Evolutionary conservation across 805 yeast genomes (phyloP).

Genomic region (Candida xiaguanensis): DNA sequence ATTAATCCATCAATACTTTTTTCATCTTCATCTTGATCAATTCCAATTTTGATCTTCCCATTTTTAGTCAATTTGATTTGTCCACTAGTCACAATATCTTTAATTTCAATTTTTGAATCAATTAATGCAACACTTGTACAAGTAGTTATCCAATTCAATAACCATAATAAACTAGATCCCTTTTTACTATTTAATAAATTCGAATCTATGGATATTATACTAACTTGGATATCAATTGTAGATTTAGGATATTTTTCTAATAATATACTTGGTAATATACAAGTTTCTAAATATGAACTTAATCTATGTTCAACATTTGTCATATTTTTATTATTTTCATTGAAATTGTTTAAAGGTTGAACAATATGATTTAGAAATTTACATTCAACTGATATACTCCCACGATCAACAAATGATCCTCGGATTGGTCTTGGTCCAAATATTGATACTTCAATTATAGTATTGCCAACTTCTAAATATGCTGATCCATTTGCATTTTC

Average conservation of each 20-base stretch:
- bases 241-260: constrained; percentile 85
- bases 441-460: constrained; percentile 63
- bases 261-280: constrained; percentile 50
- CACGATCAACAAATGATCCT: constrained; percentile 66
- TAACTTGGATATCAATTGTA: constrained; percentile 73
- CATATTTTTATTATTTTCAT: constrained; percentile 22
- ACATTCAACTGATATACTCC: constrained; percentile 60
- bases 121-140: constrained; percentile 71
- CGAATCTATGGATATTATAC: constrained; percentile 51
- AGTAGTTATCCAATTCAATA: constrained; percentile 53
- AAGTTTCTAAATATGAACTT: constrained; percentile 49
- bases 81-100: constrained; percentile 73
- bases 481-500: constrained; percentile 81
- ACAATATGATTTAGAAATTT: constrained; percentile 48
- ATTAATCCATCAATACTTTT: constrained; percentile 37
- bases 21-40: constrained; percentile 12
- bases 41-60: constrained; percentile 16
- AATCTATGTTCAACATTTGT: constrained; percentile 43
- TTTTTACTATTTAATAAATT: constrained; percentile 15
- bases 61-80: constrained; percentile 24
- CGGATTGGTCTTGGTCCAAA: constrained; percentile 88
- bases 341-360: constrained; percentile 35
- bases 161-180: constrained; percentile 24
- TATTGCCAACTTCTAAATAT: constrained; percentile 64
- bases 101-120: constrained; percentile 79